phyloP scores from a whole-genome alignment of 1,284 basidiomycete genomes.

The Apiotrichum laibachii region DNA sequence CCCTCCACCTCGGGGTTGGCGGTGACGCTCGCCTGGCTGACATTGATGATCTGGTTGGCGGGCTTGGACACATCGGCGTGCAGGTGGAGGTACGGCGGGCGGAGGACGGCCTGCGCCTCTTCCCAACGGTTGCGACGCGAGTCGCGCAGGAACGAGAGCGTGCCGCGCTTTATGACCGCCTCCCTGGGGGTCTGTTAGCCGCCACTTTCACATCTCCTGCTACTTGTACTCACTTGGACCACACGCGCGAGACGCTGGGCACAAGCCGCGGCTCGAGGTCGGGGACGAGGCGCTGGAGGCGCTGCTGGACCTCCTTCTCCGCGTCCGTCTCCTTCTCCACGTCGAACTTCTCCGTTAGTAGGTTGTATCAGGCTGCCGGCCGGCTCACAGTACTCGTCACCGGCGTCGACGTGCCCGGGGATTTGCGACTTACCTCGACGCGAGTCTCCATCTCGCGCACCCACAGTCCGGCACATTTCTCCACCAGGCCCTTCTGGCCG shows the following conservation, averaged over 20 bases:
- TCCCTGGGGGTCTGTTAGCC: constrained; percentile 57
- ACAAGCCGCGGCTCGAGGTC: constrained; percentile 45
- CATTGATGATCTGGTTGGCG: constrained; percentile 78
- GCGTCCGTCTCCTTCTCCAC: constrained; percentile 52
- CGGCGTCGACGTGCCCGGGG: not conserved
- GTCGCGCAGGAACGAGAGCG: constrained; percentile 73
- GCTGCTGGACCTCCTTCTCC: constrained; percentile 53
- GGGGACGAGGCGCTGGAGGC: constrained; percentile 55
- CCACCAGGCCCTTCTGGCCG: constrained; percentile 61
- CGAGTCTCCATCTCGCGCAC: constrained; percentile 72
- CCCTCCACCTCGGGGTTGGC: constrained; percentile 80
- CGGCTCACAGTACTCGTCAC: not conserved
- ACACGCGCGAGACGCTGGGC: constrained; percentile 27
- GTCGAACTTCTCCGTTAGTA: constrained; percentile 38
- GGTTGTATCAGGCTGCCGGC: no score
- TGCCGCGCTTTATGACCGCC: constrained; percentile 76
- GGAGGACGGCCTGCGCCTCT: constrained; percentile 80
- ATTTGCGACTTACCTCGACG: constrained; percentile 60
- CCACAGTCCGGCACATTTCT: constrained; percentile 72
- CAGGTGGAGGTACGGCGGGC: constrained; percentile 87
- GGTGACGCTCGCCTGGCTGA: constrained; percentile 79
- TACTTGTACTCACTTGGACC: not conserved
- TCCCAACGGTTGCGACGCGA: constrained; percentile 78
- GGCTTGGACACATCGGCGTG: constrained; percentile 76
- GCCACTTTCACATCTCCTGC: not conserved